Conservation (phyloP, 306 rosid genomes). For the Inga oerstediana region DNA sequence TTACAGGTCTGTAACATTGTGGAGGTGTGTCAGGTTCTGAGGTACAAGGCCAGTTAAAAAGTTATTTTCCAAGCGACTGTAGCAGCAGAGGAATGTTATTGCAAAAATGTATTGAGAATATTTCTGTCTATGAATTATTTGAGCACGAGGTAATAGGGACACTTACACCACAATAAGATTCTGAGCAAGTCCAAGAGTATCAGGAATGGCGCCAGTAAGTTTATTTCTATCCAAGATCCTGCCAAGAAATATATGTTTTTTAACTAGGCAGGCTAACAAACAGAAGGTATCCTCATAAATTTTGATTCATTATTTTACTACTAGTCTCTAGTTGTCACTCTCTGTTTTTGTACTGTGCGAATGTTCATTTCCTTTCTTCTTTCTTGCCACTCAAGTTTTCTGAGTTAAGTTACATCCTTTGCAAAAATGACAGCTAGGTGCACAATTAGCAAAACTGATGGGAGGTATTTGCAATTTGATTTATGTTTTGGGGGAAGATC, state of each 20-base stretch:
- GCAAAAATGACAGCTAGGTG: background rate
- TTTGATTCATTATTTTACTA: background rate
- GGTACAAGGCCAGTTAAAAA: slow-evolving; percentile 46
- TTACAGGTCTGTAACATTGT: slow-evolving; percentile 44
- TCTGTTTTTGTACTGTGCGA: background rate
- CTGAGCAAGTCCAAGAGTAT: slow-evolving; percentile 45
- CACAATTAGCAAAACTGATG: background rate
- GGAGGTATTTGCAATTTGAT: background rate
- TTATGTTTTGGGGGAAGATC: background rate
- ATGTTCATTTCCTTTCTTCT: background rate
- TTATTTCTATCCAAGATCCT: slow-evolving; percentile 54
- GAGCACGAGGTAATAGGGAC: slow-evolving; percentile 24
- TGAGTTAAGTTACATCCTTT: background rate
- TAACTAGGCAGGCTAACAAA: background rate
- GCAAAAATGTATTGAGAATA: no score
- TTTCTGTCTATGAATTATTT: background rate
- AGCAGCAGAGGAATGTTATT: slow-evolving; percentile 12
- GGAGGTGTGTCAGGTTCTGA: slow-evolving; percentile 42
- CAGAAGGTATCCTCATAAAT: background rate
- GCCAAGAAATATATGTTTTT: slow-evolving; percentile 18
- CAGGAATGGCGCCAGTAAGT: slow-evolving; percentile 52
- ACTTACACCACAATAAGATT: slow-evolving; percentile 59
- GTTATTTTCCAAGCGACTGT: slow-evolving; percentile 58
- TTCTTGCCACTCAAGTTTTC: background rate
- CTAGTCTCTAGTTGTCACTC: background rate